Evolutionary conservation across 306 rosid species (phyloP).

Genomic region (Ormosia emarginata): DNA sequence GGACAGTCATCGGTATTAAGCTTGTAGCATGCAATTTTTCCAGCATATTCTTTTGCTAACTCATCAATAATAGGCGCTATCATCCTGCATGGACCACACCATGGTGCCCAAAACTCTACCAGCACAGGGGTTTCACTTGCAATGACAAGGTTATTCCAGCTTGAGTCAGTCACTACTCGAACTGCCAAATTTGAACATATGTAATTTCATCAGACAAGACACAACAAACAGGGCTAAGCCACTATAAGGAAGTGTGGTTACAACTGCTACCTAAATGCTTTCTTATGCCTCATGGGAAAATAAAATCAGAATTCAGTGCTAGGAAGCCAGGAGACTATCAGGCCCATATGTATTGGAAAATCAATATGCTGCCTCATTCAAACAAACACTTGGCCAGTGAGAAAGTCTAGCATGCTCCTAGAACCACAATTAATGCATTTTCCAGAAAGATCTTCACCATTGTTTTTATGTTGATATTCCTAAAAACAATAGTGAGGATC

Average conservation of each 20-base stretch:
- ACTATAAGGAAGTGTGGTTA: not conserved
- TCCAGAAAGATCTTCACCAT: not conserved
- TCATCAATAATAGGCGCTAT: slow-evolving; percentile 81
- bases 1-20: slow-evolving; percentile 82
- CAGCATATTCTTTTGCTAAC: slow-evolving; percentile 74
- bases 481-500: too few relatives aligned
- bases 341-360: not conserved
- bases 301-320: not conserved
- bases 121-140: slow-evolving; percentile 69
- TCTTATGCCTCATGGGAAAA: too few relatives aligned
- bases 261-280: not conserved
- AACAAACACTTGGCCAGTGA: not conserved
- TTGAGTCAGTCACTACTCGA: slow-evolving; percentile 66
- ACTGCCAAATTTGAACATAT: slow-evolving; percentile 43
- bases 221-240: not conserved
- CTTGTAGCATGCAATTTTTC: slow-evolving; percentile 68
- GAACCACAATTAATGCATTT: not conserved
- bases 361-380: not conserved
- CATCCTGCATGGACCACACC: slow-evolving; percentile 96
- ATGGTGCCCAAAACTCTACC: slow-evolving; percentile 96
- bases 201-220: not conserved
- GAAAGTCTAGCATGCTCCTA: too few relatives aligned
- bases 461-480: too few relatives aligned
- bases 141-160: slow-evolving; percentile 67
- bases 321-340: not conserved